phyloP scores from a whole-genome alignment of 2,329 filamentous ascomycete species.

The Tolypocladium cylindrosporum region DNA sequence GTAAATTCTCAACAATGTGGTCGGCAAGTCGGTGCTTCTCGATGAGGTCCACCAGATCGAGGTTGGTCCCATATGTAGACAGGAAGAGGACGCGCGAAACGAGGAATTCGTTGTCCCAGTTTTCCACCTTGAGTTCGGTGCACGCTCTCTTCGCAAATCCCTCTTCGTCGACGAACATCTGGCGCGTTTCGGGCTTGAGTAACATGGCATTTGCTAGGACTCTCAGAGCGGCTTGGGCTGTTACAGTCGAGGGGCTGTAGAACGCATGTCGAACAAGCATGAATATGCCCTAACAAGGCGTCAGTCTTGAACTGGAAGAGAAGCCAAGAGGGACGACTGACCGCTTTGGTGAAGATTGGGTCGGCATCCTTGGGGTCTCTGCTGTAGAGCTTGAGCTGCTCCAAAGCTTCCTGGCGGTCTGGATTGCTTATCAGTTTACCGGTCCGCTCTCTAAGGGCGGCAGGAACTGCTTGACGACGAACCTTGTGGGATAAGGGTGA shows the following conservation, averaged over 20 bases:
- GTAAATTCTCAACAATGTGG: conserved; percentile 59
- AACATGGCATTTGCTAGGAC: conserved; percentile 72
- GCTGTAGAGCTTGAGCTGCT: conserved; percentile 58
- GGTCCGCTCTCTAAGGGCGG: conserved; percentile 1
- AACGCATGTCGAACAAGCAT: conserved; percentile 67
- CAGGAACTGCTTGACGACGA: conserved; percentile 15
- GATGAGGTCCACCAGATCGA: conserved; percentile 37
- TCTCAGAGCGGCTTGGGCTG: conserved; percentile 66
- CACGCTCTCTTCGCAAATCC: conserved; percentile 54
- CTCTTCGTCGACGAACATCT: conserved; percentile 31
- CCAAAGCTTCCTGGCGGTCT: conserved; percentile 55
- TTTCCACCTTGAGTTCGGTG: conserved; percentile 60
- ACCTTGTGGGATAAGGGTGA: conserved; percentile 51
- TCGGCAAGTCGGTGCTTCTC: conserved; percentile 32
- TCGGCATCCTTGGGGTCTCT: conserved; percentile 62
- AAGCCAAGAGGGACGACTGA: conserved; percentile 24
- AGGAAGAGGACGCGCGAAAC: conserved; percentile 34
- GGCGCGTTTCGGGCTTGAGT: conserved; percentile 36
- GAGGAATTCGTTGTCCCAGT: conserved; percentile 78
- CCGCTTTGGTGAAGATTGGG: conserved; percentile 75
- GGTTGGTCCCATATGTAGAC: conserved; percentile 38
- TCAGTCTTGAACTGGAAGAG: not conserved
- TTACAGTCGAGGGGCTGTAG: conserved; percentile 48
- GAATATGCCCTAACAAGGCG: conserved; percentile 53
- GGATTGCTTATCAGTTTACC: conserved; percentile 5